Percentiles rank a stretch among this genome's conserved stretches.
Conservation (phyloP, 805 yeast genomes). For the Tanozyma kutaoensis region DNA sequence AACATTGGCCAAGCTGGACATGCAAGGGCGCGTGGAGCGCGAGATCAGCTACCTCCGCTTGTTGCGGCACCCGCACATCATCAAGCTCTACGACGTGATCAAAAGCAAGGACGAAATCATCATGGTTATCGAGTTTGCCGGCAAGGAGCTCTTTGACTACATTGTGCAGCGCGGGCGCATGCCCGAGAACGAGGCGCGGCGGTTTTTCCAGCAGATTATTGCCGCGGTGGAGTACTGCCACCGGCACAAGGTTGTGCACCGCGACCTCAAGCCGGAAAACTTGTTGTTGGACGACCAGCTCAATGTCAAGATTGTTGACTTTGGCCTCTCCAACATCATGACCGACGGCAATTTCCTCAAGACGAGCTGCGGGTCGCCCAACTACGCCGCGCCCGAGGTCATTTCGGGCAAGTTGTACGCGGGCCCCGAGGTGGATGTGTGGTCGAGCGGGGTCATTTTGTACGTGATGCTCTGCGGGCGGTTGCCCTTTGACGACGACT, state of each 20-base stretch:
- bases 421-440: slow-evolving; percentile 96
- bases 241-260: slow-evolving; percentile 88
- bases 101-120: slow-evolving; percentile 91
- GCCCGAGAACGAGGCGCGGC: slow-evolving; percentile 83
- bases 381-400: slow-evolving; percentile 96
- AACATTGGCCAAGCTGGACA: slow-evolving; percentile 85
- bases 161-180: slow-evolving; percentile 88
- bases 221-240: slow-evolving; percentile 96
- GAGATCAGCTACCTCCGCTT: slow-evolving; percentile 83
- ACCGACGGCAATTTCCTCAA: slow-evolving; percentile 93
- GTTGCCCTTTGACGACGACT: slow-evolving; percentile 91
- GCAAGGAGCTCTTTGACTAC: slow-evolving; percentile 91
- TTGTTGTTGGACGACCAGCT: slow-evolving; percentile 76
- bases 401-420: slow-evolving; percentile 90
- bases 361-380: slow-evolving; percentile 93
- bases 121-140: slow-evolving; percentile 95
- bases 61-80: slow-evolving; percentile 90
- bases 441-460: slow-evolving; percentile 93
- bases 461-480: slow-evolving; percentile 95
- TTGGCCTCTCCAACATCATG: slow-evolving; percentile 91
- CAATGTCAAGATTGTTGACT: slow-evolving; percentile 92
- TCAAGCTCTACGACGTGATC: slow-evolving; percentile 89
- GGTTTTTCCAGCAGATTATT: slow-evolving; percentile 92
- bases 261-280: slow-evolving; percentile 95
- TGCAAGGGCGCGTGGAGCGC: slow-evolving; percentile 94